Evolutionary conservation across 2,329 filamentous ascomycete species (phyloP), one percentile per base, ranked within the genome.

Genomic region (Exophiala sp.): DNA sequence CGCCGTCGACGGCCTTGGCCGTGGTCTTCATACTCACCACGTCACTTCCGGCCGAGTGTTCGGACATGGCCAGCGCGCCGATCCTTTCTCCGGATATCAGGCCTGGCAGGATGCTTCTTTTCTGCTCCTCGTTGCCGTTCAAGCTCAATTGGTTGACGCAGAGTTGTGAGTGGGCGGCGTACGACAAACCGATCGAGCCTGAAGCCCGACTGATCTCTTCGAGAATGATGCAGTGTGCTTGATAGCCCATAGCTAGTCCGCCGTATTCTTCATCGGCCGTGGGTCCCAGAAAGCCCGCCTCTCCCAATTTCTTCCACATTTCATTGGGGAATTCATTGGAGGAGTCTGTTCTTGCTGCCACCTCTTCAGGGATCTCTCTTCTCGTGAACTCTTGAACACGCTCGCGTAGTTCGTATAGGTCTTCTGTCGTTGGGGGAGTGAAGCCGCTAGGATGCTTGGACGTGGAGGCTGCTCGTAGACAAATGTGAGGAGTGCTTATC

Each of bases 141-240:
- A 99, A 79, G 74, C 91, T 90, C 45, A 99, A 77, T 74, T 99
- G 94, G 72, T 99, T 99, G 55, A 97, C 87, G 74, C 94, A 97
- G 47, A 99, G 80, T 72, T 99, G 94, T 29, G 88, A 94, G 73
- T 99, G 94, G 6, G 94, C 94, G 2, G 92, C 92, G 70, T 97
- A 99, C 63, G 89, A 95, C 43, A 99, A 81, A 0, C 84, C 92
- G 65, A 95, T 90, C 58, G 85, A 88, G 11, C 75, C 71, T 68
- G 87, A 92, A 2, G 92, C 92, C 54, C 92, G 82, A 52, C 88
- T 94, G 39, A 99, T 78, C 77, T 97, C 94, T 73, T 99, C 94
- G 84, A 97, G 88, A 42, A 96, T 90, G 5, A 96, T 78, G 68
- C 90, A 95, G 74, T 99, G 94, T 41, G 94, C 92, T 75, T 97